Conservation (phyloP, 495 filamentous ascomycete species). For the Lepidopterella palustris region DNA sequence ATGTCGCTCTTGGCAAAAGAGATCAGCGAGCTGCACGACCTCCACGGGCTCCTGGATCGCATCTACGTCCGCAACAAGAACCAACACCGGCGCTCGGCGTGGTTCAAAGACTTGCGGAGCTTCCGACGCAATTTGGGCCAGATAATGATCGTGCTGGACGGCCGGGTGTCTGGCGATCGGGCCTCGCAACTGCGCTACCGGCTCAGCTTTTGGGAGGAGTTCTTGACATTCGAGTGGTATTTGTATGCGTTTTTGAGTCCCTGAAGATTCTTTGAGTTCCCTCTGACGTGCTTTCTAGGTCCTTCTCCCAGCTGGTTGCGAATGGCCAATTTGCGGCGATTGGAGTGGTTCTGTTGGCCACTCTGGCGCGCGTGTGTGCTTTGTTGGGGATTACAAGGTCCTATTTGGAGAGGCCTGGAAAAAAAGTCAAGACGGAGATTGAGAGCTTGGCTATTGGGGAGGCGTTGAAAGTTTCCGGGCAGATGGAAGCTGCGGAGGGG, state of each 20-base stretch:
- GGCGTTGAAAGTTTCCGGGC: constrained; percentile 7
- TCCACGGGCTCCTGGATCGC: constrained; percentile 17
- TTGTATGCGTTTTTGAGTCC: too few relatives aligned
- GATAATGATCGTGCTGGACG: constrained; percentile 12
- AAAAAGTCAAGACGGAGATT: constrained; percentile 18
- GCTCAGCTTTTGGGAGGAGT: background rate
- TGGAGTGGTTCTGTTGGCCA: constrained; percentile 25
- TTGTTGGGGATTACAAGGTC: constrained; percentile 21
- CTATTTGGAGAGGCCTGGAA: constrained; percentile 21
- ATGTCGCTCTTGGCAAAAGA: background rate
- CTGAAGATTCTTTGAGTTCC: too few relatives aligned
- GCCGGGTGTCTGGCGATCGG: background rate
- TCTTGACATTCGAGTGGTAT: too few relatives aligned
- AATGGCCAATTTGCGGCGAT: constrained; percentile 22
- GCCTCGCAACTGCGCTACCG: background rate
- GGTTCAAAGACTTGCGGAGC: constrained; percentile 19
- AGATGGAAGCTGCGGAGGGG: constrained; percentile 6
- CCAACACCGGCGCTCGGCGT: constrained; percentile 23
- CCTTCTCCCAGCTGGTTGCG: constrained; percentile 25
- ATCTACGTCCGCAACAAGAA: constrained; percentile 23
- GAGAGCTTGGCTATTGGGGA: constrained; percentile 7
- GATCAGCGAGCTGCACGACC: constrained; percentile 11
- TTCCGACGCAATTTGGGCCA: constrained; percentile 23
- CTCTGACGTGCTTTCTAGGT: too few relatives aligned
- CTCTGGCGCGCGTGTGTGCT: constrained; percentile 13